Conservation (phyloP, 352 stramenopile species). For the Phytophthora nicotianae region DNA sequence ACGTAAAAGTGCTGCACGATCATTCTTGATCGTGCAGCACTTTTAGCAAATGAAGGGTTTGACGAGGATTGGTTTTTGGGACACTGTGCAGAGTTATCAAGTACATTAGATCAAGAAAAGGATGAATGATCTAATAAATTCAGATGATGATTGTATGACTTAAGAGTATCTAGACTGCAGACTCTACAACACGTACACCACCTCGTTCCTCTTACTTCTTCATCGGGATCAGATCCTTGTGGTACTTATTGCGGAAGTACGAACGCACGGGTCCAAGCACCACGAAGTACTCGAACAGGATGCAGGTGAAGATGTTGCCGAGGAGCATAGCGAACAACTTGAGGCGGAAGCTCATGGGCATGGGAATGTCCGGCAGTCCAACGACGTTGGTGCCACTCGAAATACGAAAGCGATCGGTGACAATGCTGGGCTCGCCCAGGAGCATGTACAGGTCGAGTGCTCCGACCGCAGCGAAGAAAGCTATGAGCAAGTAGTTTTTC, state of each 20-base stretch:
- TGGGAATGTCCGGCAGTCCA: background rate
- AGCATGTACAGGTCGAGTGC: background rate
- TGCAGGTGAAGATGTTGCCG: background rate
- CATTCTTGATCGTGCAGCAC: no score
- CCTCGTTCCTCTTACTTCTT: background rate
- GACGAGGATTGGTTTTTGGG: no score
- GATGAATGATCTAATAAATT: no score
- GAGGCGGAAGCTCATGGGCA: background rate
- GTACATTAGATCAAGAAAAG: no score
- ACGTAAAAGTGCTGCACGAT: no score
- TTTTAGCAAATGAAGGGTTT: no score
- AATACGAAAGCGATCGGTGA: background rate
- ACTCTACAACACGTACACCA: background rate
- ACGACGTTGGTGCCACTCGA: background rate
- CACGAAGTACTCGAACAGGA: background rate
- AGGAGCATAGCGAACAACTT: background rate
- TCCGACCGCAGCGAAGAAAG: conserved; percentile 24
- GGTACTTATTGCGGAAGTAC: background rate
- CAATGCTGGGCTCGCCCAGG: background rate
- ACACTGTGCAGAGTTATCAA: no score
- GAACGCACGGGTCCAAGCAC: background rate
- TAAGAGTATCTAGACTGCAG: no score
- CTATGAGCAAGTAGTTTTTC: conserved; percentile 43
- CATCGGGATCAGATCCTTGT: background rate
- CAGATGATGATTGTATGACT: no score